These are phyloP conservation scores for Actinomortierella wolfii DNA, from an alignment of 371 early-diverging fungal species.

Conservation along the genomic window DNA sequence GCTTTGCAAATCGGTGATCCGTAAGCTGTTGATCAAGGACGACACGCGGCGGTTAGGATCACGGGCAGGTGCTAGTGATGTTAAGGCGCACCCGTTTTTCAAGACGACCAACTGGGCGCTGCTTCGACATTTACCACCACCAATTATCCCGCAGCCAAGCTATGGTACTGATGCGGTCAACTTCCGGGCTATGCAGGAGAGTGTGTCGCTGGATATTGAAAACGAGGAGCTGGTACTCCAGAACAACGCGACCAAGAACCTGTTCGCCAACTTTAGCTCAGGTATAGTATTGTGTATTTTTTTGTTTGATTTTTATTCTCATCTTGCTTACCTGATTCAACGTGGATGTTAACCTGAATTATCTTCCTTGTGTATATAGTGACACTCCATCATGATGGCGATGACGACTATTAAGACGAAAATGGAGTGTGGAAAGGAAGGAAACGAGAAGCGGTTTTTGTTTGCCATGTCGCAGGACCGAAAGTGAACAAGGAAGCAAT, in stretches of 20 bases:
- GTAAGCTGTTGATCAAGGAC: constrained; percentile 85
- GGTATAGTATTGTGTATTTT: constrained; percentile 48
- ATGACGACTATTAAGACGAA: constrained; percentile 50
- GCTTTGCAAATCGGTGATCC: constrained; percentile 75
- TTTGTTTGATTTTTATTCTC: constrained; percentile 6
- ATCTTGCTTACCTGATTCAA: neutral
- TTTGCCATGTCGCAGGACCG: too few species aligned
- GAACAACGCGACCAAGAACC: constrained; percentile 53
- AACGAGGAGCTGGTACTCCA: constrained; percentile 38
- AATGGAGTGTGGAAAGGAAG: neutral
- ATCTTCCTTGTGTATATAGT: constrained; percentile 46
- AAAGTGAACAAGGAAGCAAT: too few species aligned
- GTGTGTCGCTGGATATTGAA: constrained; percentile 68
- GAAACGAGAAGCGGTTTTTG: too few species aligned
- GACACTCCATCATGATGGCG: constrained; percentile 69
- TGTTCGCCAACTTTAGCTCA: constrained; percentile 74
- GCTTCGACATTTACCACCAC: constrained; percentile 83
- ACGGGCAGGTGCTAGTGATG: constrained; percentile 90
- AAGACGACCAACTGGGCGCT: constrained; percentile 92
- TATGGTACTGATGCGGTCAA: constrained; percentile 71
- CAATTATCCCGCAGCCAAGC: constrained; percentile 83
- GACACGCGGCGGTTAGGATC: constrained; percentile 87
- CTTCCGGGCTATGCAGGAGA: constrained; percentile 71
- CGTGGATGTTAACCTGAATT: neutral
- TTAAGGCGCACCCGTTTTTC: constrained; percentile 94